phyloP scores from a whole-genome alignment of 2,329 filamentous ascomycete genomes.

The Fusarium hainanense region DNA sequence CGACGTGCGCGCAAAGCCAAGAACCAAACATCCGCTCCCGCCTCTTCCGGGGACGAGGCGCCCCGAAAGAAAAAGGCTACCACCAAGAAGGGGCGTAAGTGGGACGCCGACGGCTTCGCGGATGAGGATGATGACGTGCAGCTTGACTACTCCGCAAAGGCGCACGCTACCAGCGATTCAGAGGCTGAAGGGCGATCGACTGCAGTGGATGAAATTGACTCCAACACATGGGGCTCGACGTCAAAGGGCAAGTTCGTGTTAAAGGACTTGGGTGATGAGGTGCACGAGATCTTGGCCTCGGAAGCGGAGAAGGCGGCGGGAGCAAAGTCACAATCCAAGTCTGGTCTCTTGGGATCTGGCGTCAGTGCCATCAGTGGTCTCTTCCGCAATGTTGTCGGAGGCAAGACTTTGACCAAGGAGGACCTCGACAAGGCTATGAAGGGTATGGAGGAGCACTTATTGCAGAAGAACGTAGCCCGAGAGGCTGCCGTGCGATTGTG shows the following conservation, averaged over 20 bases:
- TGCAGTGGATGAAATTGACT: constrained; percentile 78
- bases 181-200: constrained; percentile 66
- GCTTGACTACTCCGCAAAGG: constrained; percentile 86
- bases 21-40: constrained; percentile 73
- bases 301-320: constrained; percentile 69
- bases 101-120: constrained; percentile 89
- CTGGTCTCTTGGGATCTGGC: constrained; percentile 80
- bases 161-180: constrained; percentile 65
- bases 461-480: constrained; percentile 95
- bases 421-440: constrained; percentile 94
- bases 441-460: constrained; percentile 93
- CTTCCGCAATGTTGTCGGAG: constrained; percentile 94
- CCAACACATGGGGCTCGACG: constrained; percentile 86
- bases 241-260: constrained; percentile 92
- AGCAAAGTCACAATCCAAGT: constrained; percentile 60
- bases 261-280: constrained; percentile 92
- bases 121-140: constrained; percentile 84
- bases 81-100: constrained; percentile 93
- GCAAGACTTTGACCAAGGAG: constrained; percentile 88
- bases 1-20: constrained; percentile 78
- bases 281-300: constrained; percentile 86
- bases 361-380: constrained; percentile 86
- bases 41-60: constrained; percentile 87
- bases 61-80: constrained; percentile 72
- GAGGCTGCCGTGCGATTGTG: constrained; percentile 93